Evolutionary conservation across 2,329 filamentous ascomycete species (phyloP).

Genomic region (Sporothrix dimorphospora): DNA sequence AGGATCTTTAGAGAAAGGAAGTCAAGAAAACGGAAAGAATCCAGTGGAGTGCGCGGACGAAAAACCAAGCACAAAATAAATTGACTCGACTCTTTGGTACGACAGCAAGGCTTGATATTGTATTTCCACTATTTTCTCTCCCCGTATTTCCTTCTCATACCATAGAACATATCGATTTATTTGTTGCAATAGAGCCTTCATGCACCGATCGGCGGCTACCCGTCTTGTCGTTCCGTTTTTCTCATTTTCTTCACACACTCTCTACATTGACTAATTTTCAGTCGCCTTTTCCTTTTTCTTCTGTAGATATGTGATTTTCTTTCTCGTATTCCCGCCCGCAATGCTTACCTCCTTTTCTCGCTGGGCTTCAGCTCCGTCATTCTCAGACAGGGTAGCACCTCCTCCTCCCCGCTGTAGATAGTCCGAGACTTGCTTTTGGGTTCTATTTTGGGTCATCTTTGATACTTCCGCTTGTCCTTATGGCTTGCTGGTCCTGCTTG

Average conservation of each 20-base stretch:
- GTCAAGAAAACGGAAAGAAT: background rate
- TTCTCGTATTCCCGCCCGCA: background rate
- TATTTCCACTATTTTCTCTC: background rate
- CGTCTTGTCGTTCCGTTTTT: slow-evolving; percentile 12
- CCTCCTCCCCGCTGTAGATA: no score
- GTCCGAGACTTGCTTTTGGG: background rate
- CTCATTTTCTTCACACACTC: background rate
- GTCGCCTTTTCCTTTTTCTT: background rate
- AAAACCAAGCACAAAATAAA: background rate
- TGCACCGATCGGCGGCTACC: background rate
- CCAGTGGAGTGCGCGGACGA: background rate
- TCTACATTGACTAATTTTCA: background rate
- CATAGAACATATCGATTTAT: background rate
- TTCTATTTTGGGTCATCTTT: background rate
- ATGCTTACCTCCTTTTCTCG: background rate
- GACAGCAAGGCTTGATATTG: background rate
- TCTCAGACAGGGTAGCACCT: background rate
- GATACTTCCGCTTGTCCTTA: background rate
- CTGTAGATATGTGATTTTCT: no score
- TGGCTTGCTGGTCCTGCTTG: background rate
- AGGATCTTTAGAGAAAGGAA: background rate
- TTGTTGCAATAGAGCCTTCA: slow-evolving; percentile 20
- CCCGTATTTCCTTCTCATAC: background rate
- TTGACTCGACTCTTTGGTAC: background rate
- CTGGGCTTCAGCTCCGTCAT: background rate